Evolutionary conservation across 164 flowering plant genomes (phyloP), one percentile per base, ranked within the genome.

Genomic region (Vitis labrusca): DNA sequence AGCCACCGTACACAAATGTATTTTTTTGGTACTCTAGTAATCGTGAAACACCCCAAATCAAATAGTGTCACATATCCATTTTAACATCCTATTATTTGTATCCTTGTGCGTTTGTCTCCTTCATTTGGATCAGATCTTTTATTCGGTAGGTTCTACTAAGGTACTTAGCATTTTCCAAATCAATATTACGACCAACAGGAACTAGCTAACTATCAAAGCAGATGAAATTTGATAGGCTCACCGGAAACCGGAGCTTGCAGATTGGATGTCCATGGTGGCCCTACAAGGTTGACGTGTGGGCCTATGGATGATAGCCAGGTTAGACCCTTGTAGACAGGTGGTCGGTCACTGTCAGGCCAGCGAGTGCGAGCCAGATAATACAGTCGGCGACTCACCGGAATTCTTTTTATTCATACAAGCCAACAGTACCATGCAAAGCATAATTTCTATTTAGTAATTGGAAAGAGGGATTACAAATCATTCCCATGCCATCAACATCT

Each of bases 391-490:
- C 6, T 17, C 5, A 65, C 49, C 53, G 8, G 19, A 60, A 15
- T 30, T 14, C 61, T 59, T 14, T 70, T 53, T 57, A 50, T 44
- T 50, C 13, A 64, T 10, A 37, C 13, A 67, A 58, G 47, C n/a
- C 32, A 19, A 63, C 71, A 76, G 81, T 73, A 66, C 74, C 84
- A 81, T 81, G 81, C 78, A 78, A 62, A 67, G 23, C 60, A 68
- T 19, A 63, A 32, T 9, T 16, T 54, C 29, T 44, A 59, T 16
- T 54, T 54, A 29, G 27, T 61, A 61, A 32, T 6, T 32, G 9
- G 19, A 63, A 54, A 53, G 61, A 27, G 23, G 17, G 23, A 58
- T 15, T 14, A 62, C 51, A 68, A 71, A 54, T 66, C 68, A 63
- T 73, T 64, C 52, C 50, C 23, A n/a, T 14, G 37, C 59, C 49